phyloP scores from a whole-genome alignment of 441 rosid genomes.

The Bocquillonia castaneifolia region DNA sequence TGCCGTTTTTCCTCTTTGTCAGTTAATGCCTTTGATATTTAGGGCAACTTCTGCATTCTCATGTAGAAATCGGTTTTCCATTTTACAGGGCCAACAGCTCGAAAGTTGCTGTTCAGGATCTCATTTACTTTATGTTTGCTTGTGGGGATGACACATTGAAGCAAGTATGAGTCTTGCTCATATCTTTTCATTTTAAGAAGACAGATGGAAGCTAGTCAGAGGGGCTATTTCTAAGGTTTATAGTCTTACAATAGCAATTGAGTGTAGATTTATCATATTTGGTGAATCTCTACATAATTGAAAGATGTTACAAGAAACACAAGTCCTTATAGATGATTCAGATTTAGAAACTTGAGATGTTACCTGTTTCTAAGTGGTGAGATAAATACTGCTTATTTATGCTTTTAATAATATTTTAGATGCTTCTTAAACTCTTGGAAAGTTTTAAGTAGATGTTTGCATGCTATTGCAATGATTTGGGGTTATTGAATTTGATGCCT shows the following conservation, averaged over 20 bases:
- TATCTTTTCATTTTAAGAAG: neutral
- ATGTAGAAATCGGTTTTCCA: neutral
- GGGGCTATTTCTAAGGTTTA: neutral
- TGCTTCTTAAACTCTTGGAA: too few relatives aligned
- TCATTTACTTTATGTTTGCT: neutral
- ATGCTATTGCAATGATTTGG: too few relatives aligned
- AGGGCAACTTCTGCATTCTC: neutral
- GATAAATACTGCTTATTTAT: neutral
- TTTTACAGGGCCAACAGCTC: slow-evolving; percentile 25
- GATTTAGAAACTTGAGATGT: slow-evolving; percentile 1
- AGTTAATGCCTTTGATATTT: too few relatives aligned
- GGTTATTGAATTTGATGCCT: too few relatives aligned
- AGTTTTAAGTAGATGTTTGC: too few relatives aligned
- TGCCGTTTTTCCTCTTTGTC: too few relatives aligned
- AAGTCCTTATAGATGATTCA: neutral
- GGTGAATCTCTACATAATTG: neutral
- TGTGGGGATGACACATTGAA: slow-evolving; percentile 1
- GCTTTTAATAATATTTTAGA: too few relatives aligned
- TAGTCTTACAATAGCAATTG: neutral
- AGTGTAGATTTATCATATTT: neutral
- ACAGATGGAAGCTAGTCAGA: neutral
- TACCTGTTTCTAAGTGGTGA: neutral
- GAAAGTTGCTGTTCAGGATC: neutral
- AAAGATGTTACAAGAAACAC: neutral
- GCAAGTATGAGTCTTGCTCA: neutral